A percentile compares a stretch with the other conserved stretches of the same genome.
phyloP scores from a whole-genome alignment of 257 asterid species.

The Solanum chiquidenum region DNA sequence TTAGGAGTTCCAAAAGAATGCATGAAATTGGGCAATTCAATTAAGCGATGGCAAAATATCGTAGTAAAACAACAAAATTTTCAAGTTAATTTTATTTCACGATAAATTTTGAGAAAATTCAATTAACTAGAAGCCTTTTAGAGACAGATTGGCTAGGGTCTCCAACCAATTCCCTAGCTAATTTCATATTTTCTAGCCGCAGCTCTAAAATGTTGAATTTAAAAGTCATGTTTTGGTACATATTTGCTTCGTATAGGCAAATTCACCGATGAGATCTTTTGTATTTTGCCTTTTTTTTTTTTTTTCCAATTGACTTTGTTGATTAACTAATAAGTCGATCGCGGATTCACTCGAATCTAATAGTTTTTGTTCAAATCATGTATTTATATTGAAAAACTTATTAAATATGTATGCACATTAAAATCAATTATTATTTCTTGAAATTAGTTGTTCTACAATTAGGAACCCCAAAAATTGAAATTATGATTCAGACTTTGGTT shows the following conservation, averaged over 20 bases:
- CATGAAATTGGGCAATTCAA: constrained; percentile 27
- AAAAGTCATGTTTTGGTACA: not conserved
- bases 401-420: not conserved
- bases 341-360: too few relatives aligned
- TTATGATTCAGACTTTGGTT: not conserved
- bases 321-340: too few relatives aligned
- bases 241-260: not conserved
- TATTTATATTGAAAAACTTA: too few relatives aligned
- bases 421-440: not conserved
- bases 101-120: too few relatives aligned
- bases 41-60: too few relatives aligned
- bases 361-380: not conserved
- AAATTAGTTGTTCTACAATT: not conserved
- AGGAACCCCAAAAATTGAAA: not conserved
- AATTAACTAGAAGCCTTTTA: too few relatives aligned
- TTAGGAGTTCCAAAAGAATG: constrained; percentile 30
- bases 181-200: too few relatives aligned
- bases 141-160: too few relatives aligned
- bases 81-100: too few relatives aligned
- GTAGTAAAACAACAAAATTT: too few relatives aligned
- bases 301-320: not conserved
- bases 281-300: too few relatives aligned
- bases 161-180: too few relatives aligned
- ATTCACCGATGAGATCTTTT: not conserved
- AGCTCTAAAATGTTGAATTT: not conserved